A percentile compares a stretch with the other conserved stretches of the same genome.
These are phyloP conservation scores for Claviceps humidiphila DNA, from an alignment of 2,329 filamentous ascomycete genomes.

Conservation along the genomic window DNA sequence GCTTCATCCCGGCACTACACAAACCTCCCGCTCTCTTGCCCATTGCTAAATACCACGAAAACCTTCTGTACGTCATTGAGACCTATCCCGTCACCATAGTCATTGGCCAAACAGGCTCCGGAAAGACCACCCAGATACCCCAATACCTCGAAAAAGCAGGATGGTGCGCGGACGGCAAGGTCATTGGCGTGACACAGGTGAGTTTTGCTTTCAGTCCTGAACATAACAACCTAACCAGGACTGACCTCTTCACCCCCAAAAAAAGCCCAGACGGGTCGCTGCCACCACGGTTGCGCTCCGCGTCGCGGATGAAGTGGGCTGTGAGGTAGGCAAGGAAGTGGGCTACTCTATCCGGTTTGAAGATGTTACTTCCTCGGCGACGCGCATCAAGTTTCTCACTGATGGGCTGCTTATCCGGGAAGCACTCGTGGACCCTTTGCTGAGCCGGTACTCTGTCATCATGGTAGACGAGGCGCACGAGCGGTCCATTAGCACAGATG, in stretches of 20 bases:
- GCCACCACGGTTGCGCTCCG: conserved; percentile 79
- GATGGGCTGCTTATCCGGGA: conserved; percentile 86
- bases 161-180: conserved; percentile 74
- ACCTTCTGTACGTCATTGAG: conserved; percentile 75
- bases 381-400: conserved; percentile 87
- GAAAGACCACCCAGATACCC: conserved; percentile 91
- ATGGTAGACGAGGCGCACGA: conserved; percentile 98
- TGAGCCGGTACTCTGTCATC: conserved; percentile 85
- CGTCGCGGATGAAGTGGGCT: conserved; percentile 80
- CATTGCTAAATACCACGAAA: conserved; percentile 70
- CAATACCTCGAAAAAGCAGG: conserved; percentile 80
- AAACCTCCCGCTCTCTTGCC: conserved; percentile 75
- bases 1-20: conserved; percentile 69
- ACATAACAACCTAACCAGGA: background rate
- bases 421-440: conserved; percentile 79
- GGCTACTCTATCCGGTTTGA: conserved; percentile 91
- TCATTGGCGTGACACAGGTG: conserved; percentile 84
- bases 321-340: conserved; percentile 76
- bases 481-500: conserved; percentile 80
- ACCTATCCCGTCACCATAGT: conserved; percentile 75
- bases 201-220: conserved; percentile 13
- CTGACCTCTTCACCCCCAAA: background rate
- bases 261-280: conserved; percentile 73
- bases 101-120: conserved; percentile 85
- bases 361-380: conserved; percentile 74